These are phyloP conservation scores for Corchorus olitorius DNA, from an alignment of 345 rosid species.

Conservation along the genomic window DNA sequence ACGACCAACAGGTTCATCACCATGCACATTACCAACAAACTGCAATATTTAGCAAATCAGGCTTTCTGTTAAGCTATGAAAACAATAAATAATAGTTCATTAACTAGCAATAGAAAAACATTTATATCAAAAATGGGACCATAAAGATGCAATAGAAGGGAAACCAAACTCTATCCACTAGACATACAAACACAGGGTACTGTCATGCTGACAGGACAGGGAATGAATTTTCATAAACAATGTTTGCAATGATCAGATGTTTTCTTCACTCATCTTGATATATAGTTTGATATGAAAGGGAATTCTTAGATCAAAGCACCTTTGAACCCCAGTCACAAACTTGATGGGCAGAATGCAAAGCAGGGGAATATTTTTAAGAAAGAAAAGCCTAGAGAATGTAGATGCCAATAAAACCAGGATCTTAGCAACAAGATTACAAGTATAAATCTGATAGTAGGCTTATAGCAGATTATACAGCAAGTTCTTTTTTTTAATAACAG, in stretches of 20 bases:
- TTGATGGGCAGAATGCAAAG: too few relatives aligned
- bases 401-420: too few relatives aligned
- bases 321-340: too few relatives aligned
- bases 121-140: neutral
- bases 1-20: slow-evolving; percentile 96
- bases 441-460: too few relatives aligned
- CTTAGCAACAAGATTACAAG: too few relatives aligned
- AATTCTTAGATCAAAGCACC: too few relatives aligned
- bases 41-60: slow-evolving; percentile 36
- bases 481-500: too few relatives aligned
- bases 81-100: slow-evolving; percentile 7
- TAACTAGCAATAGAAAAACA: slow-evolving; percentile 5
- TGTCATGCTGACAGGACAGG: neutral
- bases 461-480: too few relatives aligned
- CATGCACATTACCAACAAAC: slow-evolving; percentile 96
- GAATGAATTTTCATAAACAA: neutral
- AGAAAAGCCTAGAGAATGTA: too few relatives aligned
- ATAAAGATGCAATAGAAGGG: neutral
- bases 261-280: too few relatives aligned
- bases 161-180: neutral
- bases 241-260: neutral
- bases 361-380: too few relatives aligned
- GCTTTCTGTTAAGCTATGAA: slow-evolving; percentile 10
- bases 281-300: too few relatives aligned
- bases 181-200: neutral